Conservation (phyloP, 768 basidiomycete species). For the Psilocybe sp. region DNA sequence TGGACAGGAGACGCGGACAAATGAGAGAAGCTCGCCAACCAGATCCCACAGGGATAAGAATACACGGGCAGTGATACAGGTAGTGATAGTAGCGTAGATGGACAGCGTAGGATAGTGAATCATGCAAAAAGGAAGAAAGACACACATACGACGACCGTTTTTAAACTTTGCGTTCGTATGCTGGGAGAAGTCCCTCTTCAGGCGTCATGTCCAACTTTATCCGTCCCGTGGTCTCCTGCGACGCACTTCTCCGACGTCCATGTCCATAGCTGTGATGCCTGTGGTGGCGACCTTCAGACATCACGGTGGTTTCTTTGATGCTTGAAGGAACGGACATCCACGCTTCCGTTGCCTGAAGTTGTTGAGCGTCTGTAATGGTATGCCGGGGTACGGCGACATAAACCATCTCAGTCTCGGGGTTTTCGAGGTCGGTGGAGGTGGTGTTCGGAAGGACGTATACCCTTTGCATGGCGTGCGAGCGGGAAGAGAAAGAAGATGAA, state of each 20-base stretch:
- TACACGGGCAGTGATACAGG: neutral
- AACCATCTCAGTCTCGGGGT: slow-evolving; percentile 39
- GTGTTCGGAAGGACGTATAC: slow-evolving; percentile 59
- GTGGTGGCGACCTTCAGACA: slow-evolving; percentile 19
- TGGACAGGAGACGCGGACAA: too few relatives aligned
- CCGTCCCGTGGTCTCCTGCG: slow-evolving; percentile 30
- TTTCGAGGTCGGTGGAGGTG: slow-evolving; percentile 14
- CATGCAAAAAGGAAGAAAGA: neutral
- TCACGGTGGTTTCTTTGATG: slow-evolving; percentile 13
- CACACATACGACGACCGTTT: slow-evolving; percentile 1
- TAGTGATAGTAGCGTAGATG: neutral
- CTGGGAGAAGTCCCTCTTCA: slow-evolving; percentile 44
- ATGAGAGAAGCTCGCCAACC: too few relatives aligned
- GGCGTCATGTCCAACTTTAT: slow-evolving; percentile 43
- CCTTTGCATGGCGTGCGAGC: slow-evolving; percentile 40
- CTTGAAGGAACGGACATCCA: slow-evolving; percentile 47
- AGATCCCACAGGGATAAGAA: too few relatives aligned
- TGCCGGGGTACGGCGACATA: slow-evolving; percentile 69
- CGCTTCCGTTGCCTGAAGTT: slow-evolving; percentile 59
- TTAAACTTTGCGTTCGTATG: slow-evolving; percentile 8
- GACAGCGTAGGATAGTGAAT: too few relatives aligned
- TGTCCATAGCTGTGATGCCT: slow-evolving; percentile 30
- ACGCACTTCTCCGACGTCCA: slow-evolving; percentile 21
- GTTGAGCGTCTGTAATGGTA: slow-evolving; percentile 51
- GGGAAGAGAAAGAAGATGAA: slow-evolving; percentile 4